Percentiles rank a stretch among this genome's conserved stretches.
phyloP scores from a whole-genome alignment of 805 yeast genomes.

The Metschnikowia rubicola region DNA sequence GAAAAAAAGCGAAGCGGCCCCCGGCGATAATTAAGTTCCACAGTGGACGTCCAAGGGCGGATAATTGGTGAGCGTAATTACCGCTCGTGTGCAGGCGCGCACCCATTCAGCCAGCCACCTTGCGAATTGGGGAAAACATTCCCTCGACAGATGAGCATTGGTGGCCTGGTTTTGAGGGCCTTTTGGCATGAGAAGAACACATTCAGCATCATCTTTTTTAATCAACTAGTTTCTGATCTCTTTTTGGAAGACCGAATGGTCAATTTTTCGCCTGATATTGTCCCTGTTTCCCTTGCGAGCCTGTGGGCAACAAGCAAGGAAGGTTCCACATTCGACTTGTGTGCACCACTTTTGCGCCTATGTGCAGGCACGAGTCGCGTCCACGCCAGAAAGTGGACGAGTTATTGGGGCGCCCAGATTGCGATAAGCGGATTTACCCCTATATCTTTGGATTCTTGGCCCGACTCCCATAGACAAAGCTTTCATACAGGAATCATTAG shows the following conservation, averaged over 20 bases:
- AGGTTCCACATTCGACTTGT: background rate
- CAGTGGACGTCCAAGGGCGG: slow-evolving; percentile 4
- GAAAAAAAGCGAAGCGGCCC: background rate
- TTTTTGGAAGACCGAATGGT: no score
- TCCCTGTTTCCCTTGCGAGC: no score
- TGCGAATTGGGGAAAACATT: background rate
- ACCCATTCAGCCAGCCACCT: slow-evolving; percentile 7
- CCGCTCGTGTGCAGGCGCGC: slow-evolving; percentile 2
- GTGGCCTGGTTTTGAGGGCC: no score
- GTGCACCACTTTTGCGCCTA: background rate
- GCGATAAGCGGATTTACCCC: slow-evolving; percentile 1
- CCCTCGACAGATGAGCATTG: background rate
- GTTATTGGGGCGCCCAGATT: background rate
- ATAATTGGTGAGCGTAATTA: slow-evolving; percentile 4
- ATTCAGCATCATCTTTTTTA: no score
- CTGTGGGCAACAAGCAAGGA: slow-evolving; percentile 2
- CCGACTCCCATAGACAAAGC: no score
- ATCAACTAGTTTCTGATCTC: no score
- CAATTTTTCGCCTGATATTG: no score
- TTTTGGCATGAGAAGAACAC: no score
- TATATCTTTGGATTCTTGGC: background rate
- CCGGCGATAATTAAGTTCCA: background rate
- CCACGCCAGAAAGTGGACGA: background rate
- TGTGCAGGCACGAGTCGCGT: slow-evolving; percentile 1
- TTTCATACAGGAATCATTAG: no score